Base-by-base conservation (phyloP, 768 basidiomycete genomes). In the Clavaria fumosa region DNA sequence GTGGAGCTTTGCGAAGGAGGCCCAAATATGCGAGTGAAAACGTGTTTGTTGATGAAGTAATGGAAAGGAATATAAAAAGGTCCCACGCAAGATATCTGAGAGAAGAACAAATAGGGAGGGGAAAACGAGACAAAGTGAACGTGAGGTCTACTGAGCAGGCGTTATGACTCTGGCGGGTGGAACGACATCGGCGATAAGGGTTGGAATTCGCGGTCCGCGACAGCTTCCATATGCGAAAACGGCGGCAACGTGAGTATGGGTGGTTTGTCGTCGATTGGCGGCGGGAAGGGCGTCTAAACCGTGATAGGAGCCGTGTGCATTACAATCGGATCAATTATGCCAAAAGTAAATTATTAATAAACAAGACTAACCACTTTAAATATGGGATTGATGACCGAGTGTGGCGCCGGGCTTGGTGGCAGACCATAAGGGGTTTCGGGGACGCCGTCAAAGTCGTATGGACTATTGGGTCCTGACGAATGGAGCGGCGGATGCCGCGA, bases 311-410 rank as follows among this genome's bases (percentile, higher is more conserved):
- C 40, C 50, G 47, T 51, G 44, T 49, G 51, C 46, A 44, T 43
- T 53, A 60, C 51, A 61, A 51, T n/a, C n/a, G n/a, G n/a, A n/a
- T n/a, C n/a, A n/a, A n/a, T n/a, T n/a, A n/a, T n/a, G n/a, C 52
- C 54, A 53, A 56, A 50, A 47, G 45, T 40, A 60, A 51, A 47
- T 53, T 58, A 57, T 56, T 53, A 59, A 51, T 57, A 12, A n/a
- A 18, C 51, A 44, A 60, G 58, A 73, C 84, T 65, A 61, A 86
- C 84, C 64, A 88, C 83, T 71, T 82, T 78, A 66, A 88, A 88
- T 53, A 86, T 85, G 20, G 84, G 81, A 55, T 88, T 84, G 51
- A 85, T 81, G 23, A 66, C 69, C 32, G 75, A 70, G 51, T 75
- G 77, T 24, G 80, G 66, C 11, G 66, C 66, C 23, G 78, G 69